Evolutionary conservation across 805 yeast species (phyloP), one percentile per base, ranked within the genome.

Genomic region (Saccharomycopsis guyanensis): DNA sequence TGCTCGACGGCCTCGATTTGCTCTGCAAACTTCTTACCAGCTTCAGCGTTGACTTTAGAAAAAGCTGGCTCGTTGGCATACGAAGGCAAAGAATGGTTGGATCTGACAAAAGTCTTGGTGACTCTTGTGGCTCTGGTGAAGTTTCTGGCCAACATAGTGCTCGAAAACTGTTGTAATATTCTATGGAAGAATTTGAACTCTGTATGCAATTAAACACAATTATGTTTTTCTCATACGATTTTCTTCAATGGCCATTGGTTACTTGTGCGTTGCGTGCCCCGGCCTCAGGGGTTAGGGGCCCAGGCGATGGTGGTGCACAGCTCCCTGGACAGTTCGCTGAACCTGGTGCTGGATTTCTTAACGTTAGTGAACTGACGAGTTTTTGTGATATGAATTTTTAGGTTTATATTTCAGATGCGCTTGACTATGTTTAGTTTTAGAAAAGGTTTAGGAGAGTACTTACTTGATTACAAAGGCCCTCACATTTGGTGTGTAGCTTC

Each of bases 1-100:
- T 81, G 81, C 59, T 72, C 72, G 61, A 85, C 75, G 56, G 82
- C 86, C 56, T 77, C 75, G 53, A 72, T 53, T 43, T 71, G 71
- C 57, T 77, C 73, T 60, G 69, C 71, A 72, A 78, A 87, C 31
- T 77, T 86, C 57, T 77, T 75, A 53, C 87, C 94, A 56, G 84
- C 83, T 56, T 74, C 78, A 55, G 75, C 68, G 65, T 78, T 70
- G 43, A 71, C 63, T 37, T 43, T 56, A 44, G 63, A 61, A 63
- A 68, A 75, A 22, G 78, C 79, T 56, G 75, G 75, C 51, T 69
- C 60, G 52, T 62, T 45, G 40, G 72, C 73, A 57, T 67, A 59
- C 55, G 66, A 63, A 55, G 72, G 72, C 35, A 68, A 56, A 23
- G 42, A 34, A 43, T 50, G 53, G 49, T 50, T 46, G 8, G 24